Evolutionary conservation across 768 basidiomycete genomes (phyloP), one percentile per base, ranked within the genome.

Genomic region (Pseudohyphozyma bogoriensis): DNA sequence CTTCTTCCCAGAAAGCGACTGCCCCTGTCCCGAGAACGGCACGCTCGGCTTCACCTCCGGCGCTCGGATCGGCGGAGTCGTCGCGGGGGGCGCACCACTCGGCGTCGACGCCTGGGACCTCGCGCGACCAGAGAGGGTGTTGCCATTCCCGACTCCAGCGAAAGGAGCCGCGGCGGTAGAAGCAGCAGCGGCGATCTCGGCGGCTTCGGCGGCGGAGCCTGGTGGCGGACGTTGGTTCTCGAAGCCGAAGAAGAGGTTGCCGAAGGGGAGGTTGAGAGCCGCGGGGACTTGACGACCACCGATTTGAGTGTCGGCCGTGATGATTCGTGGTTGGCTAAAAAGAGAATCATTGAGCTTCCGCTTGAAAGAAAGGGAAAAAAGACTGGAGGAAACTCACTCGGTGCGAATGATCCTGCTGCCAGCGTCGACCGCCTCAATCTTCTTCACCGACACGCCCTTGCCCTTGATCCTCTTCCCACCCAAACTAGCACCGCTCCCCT

Each of bases 221-320:
- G 71, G 76, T 0, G 65, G 65, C 3, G 65, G 65, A 1, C 59
- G 59, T 0, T 42, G 1, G 85, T 87, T 81, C 61, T 87, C 86
- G 76, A 85, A 99, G 13, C 95, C 95, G 70, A 99, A 97, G 78
- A 99, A 99, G 24, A 99, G 78, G 66, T 95, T 86, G 16, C 95
- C 95, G 65, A 86, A 85, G 0, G 95, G 91, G 13, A 99, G 78
- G 65, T 85, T 86, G 44, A 99, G 78, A 11, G 90, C 85, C 0
- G 89, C 91, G 6, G 95, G 93, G 11, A 87, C 89, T 68, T 87
- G 85, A 51, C 76, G 79, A 24, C 85, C 84, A 22, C 81, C 77
- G 59, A 87, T 86, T 18, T 90, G 75, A 18, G 81, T 81, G 49
- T 82, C 83, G 63, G 86, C 89, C 2, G 90, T 89, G 32, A 96